Evolutionary conservation across 257 asterid species (phyloP), one percentile per base, ranked within the genome.

Genomic region (Pogostemon cablin): DNA sequence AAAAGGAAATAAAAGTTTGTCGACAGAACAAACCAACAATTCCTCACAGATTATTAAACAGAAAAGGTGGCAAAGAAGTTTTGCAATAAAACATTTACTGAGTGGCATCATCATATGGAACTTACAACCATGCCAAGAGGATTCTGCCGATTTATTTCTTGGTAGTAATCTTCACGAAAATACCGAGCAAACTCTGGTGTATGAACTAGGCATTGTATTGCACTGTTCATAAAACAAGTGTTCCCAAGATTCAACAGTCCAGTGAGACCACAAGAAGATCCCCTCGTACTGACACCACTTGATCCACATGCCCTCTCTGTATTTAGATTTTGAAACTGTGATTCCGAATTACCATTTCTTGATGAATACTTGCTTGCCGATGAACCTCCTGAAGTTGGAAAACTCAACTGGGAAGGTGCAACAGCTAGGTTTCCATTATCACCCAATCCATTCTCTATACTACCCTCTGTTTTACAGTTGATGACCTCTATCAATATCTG

Each of bases 81-180:
- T 67, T 20, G 48, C 64, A 20, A 49, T 60, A 56, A 25, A 57
- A 35, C 44, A 57, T 32, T 11, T 25, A 47, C 38, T 43, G 62
- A 66, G 38, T 52, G 68, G 42, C 39, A 12, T 9, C 43, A 74
- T n/a, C 71, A 57, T 34, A 72, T 72, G 88, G 70, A 84, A 89
- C 98, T 91, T 88, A 95, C 99, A 79, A 95, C 96, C 97, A 89
- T 95, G 87, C 99, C 99, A 53, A 95, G 84, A 73, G 99, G 99
- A 72, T 95, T 95, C 80, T 91, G 93, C 72, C 93, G 84, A 81
- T 95, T 95, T 75, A 95, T 95, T 76, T 95, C 98, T 81, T 86
- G 93, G 86, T 95, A 91, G 76, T 95, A 95, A 84, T 95, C 97
- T 69, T 95, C 98, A 71, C 93, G 97, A 80, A 95, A 95, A 81